Percentiles rank a stretch among this genome's conserved stretches.
Conservation (phyloP, 768 basidiomycete species). For the Rhodocollybia butyracea region DNA sequence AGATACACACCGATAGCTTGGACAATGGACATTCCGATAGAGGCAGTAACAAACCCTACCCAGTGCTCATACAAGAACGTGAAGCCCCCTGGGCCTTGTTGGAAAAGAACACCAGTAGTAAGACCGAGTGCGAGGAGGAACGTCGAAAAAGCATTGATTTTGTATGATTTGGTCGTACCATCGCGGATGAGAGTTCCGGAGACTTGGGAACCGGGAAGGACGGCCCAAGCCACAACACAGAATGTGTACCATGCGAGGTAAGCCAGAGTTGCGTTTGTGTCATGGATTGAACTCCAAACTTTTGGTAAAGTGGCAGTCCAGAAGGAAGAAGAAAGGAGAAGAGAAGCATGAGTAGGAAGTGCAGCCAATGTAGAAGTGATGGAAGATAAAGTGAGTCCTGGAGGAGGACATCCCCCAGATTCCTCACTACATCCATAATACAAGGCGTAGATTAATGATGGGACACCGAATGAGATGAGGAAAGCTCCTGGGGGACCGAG, state of each 20-base stretch:
- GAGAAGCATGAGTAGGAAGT: conserved; percentile 40
- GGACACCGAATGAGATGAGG: conserved; percentile 67
- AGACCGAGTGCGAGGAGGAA: conserved; percentile 79
- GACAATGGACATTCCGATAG: conserved; percentile 70
- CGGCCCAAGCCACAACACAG: conserved; percentile 73
- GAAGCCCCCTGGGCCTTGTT: conserved; percentile 75
- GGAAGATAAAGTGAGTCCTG: conserved; percentile 19
- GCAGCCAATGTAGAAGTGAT: conserved; percentile 18
- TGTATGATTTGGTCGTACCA: conserved; percentile 80
- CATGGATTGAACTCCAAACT: too few species aligned
- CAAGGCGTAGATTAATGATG: conserved; percentile 67
- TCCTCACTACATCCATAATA: conserved; percentile 76
- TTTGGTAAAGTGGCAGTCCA: conserved; percentile 72
- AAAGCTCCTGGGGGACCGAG: conserved; percentile 77
- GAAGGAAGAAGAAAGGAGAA: conserved; percentile 50
- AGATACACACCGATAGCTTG: conserved; percentile 75
- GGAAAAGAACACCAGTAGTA: conserved; percentile 62
- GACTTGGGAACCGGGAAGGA: conserved; percentile 73
- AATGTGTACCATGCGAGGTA: conserved; percentile 94
- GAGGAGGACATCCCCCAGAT: conserved; percentile 67
- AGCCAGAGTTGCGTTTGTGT: conserved; percentile 67
- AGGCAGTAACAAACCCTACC: conserved; percentile 83
- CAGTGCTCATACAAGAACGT: conserved; percentile 92
- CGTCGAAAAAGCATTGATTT: conserved; percentile 93
- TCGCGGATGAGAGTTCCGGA: conserved; percentile 70